Evolutionary conservation across 768 basidiomycete species (phyloP), one percentile per base, ranked within the genome.

Genomic region (Mycena vitilis): DNA sequence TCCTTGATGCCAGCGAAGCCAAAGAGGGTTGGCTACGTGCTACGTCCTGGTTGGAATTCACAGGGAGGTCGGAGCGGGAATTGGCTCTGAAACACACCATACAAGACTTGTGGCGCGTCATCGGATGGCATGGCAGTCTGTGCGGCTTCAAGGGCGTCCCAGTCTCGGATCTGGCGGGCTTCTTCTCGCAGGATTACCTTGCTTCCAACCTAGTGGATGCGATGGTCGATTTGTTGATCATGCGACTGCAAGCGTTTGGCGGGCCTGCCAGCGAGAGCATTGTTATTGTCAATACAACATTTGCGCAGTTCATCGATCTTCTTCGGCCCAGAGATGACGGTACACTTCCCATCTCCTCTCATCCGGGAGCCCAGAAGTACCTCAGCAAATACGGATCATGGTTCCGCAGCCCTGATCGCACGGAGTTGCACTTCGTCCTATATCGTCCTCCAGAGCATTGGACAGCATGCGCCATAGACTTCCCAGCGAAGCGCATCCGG

Each of bases 391-490:
- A 64, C 30, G 54, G 54, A 5, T 8, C 23, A 15, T 65, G 55
- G 55, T 51, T 58, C 13, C 63, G 30, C 16, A 34, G 10, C 13
- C 18, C 6, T 11, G 45, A 40, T 30, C 55, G 40, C 18, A 49
- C 22, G 10, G 12, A 58, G 11, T 55, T 65, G 4, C 37, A 57
- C 23, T n/a, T 40, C 15, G 63, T 65, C 45, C 36, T 65, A 10
- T 37, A 65, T 37, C 55, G 63, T n/a, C 53, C 36, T 1, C 64
- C 54, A 2, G 5, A 51, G 11, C 71, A 72, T 44, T 72, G 71
- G 71, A 68, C 68, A 20, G 53, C 64, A 6, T 57, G 58, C 22
- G 12, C 20, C 18, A 52, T 72, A 9, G 44, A 54, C 15, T 55
- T 66, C 44, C 12, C 45, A 2, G 25, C 7, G 12, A 20, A 51